These are phyloP conservation scores for Oryza meridionalis DNA, from an alignment of 176 grass and related monocot genomes.

Conservation along the genomic window DNA sequence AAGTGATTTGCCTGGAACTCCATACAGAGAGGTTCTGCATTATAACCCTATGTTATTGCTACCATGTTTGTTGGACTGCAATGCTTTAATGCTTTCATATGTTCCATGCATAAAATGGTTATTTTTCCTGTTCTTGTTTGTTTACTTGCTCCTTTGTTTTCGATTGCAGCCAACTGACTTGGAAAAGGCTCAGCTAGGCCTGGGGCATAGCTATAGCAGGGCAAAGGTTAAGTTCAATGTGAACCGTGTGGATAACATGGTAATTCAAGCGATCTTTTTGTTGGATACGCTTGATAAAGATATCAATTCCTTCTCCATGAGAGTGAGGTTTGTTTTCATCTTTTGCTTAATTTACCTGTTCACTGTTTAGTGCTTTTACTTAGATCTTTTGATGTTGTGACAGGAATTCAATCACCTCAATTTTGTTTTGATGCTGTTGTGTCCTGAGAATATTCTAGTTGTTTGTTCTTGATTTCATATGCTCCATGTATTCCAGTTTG, in stretches of 20 bases:
- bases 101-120: neutral
- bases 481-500: neutral
- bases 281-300: slow-evolving; percentile 87
- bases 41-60: neutral
- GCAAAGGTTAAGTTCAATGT: slow-evolving; percentile 96
- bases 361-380: neutral
- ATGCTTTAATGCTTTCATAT: neutral
- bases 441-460: neutral
- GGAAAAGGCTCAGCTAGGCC: slow-evolving; percentile 66
- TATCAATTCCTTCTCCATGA: slow-evolving; percentile 86
- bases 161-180: slow-evolving; percentile 58
- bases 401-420: neutral
- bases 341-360: neutral
- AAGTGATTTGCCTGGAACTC: neutral
- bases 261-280: slow-evolving; percentile 86
- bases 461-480: neutral
- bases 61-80: neutral
- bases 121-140: neutral
- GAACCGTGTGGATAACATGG: slow-evolving; percentile 92
- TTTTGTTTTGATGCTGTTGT: neutral
- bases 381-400: neutral
- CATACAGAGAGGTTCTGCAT: neutral
- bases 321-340: slow-evolving; percentile 64
- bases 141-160: slow-evolving; percentile 1
- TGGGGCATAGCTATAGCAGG: slow-evolving; percentile 84